Evolutionary conservation across 805 yeast species (phyloP).

Genomic region (Yamadazyma phyllophila): DNA sequence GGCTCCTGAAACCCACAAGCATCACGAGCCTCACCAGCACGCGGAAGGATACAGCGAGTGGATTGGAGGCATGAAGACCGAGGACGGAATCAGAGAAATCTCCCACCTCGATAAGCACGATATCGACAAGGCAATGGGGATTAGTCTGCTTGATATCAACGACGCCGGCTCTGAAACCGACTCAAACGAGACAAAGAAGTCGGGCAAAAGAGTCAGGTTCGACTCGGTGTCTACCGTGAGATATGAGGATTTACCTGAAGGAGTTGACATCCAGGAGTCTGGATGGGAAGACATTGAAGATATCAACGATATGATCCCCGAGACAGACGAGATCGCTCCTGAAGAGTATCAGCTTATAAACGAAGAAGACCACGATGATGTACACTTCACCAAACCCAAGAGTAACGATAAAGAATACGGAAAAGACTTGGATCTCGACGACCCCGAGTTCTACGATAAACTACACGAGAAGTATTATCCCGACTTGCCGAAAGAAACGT

Average conservation of each 20-base stretch:
- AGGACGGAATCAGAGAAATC: conserved; percentile 29
- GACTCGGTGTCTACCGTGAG: conserved; percentile 28
- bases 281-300: conserved; percentile 54
- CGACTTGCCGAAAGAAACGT: conserved; percentile 78
- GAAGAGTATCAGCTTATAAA: conserved; percentile 38
- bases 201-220: conserved; percentile 30
- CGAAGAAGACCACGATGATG: conserved; percentile 42
- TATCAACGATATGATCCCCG: conserved; percentile 44
- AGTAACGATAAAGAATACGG: conserved; percentile 15
- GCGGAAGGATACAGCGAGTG: conserved; percentile 44
- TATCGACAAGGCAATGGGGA: conserved; percentile 38
- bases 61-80: conserved; percentile 41
- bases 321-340: conserved; percentile 35
- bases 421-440: conserved; percentile 56
- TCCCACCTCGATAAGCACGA: conserved; percentile 34
- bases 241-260: conserved; percentile 26
- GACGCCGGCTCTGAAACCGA: neutral
- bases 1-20: conserved; percentile 9
- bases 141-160: conserved; percentile 16
- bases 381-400: conserved; percentile 59
- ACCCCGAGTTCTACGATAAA: conserved; percentile 74
- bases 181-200: neutral
- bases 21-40: conserved; percentile 26
- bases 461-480: conserved; percentile 87
- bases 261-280: conserved; percentile 25